A percentile compares a stretch with the other conserved stretches of the same genome.
Evolutionary conservation across 1,284 basidiomycete genomes (phyloP).

Genomic region (Pseudozyma hubeiensis): DNA sequence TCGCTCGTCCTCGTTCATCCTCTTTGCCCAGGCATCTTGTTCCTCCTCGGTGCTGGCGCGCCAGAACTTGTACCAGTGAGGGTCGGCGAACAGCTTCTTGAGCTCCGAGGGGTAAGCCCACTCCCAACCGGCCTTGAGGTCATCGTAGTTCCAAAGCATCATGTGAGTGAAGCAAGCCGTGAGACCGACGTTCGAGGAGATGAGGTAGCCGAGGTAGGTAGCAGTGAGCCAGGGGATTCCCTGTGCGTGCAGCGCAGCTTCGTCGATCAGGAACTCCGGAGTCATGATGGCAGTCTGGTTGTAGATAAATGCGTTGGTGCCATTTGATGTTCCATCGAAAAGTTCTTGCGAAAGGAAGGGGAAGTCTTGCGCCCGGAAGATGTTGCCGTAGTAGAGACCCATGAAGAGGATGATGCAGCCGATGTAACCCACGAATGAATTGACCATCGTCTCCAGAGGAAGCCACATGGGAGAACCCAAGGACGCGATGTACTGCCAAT

Average conservation of each 20-base stretch:
- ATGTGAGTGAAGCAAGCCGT: constrained; percentile 44
- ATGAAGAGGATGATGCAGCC: constrained; percentile 38
- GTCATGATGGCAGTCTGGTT: constrained; percentile 46
- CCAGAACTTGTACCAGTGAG: constrained; percentile 39
- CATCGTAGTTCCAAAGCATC: constrained; percentile 41
- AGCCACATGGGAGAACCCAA: constrained; percentile 36
- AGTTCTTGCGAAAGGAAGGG: constrained; percentile 41
- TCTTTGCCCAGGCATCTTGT: constrained; percentile 18
- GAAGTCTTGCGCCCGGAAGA: constrained; percentile 33
- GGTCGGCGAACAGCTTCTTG: constrained; percentile 15
- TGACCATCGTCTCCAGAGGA: constrained; percentile 39
- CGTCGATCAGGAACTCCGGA: constrained; percentile 29
- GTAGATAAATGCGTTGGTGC: constrained; percentile 34
- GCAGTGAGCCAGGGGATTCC: constrained; percentile 33
- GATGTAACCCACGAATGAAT: constrained; percentile 26
- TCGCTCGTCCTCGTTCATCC: constrained; percentile 15
- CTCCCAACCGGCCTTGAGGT: constrained; percentile 37
- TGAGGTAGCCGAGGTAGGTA: constrained; percentile 33
- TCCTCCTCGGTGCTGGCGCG: constrained; percentile 15
- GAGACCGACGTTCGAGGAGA: constrained; percentile 36
- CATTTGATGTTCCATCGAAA: constrained; percentile 28
- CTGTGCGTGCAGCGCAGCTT: constrained; percentile 19
- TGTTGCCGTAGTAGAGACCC: constrained; percentile 43
- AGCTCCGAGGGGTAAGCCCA: constrained; percentile 29
- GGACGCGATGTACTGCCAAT: constrained; percentile 43